Base-by-base conservation (phyloP, 106 monocot genomes). In the Triglochin maritima region DNA sequence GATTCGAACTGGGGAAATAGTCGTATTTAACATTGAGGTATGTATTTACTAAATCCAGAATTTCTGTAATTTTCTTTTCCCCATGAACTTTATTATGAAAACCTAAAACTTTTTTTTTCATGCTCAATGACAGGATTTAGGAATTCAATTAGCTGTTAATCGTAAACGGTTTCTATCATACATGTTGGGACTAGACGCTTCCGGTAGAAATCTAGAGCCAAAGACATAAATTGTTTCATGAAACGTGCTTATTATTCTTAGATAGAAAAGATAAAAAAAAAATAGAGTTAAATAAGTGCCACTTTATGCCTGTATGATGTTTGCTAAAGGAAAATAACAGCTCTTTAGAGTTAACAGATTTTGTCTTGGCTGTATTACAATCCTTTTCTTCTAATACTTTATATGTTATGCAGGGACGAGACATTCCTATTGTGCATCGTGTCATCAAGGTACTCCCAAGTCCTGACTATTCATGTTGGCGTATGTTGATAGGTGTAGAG, bases 1-100 rank as follows among this genome's bases (percentile, higher is more conserved):
- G 3, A 76, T 75, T 54, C 75, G 75, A 43, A 61, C 75, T 46
- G 75, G 75, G 51, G 75, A 75, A 61, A 75, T 75, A 46, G 76
- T 76, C 63, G 76, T 76, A 46, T 76, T 54, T 63, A 76, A 76
- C 55, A 41, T 76, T 47, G 76, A 76, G 17, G 76, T 76, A 43
- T 41, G 65, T 60, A 42, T 52, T 11, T 53, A 16, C 42, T 9
- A 11, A 7, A 15, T 43, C 49, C 9, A 50, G 9, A 57, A 7
- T 29, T 69, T 14, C 15, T 6, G 10, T 53, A 9, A 17, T 15
- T 55, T 50, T 51, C 46, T 6, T 63, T 12, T 3, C 14, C 11
- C 11, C 11, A 50, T 65, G 12, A n/a, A 11, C 46, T 4, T 65
- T 16, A 12, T 3, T 3, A 44, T 15, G 9, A 5, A 12, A 65